Percentiles rank a stretch among this genome's conserved stretches.
Conservation (phyloP, 768 basidiomycete species). For the Podaxis sp. region DNA sequence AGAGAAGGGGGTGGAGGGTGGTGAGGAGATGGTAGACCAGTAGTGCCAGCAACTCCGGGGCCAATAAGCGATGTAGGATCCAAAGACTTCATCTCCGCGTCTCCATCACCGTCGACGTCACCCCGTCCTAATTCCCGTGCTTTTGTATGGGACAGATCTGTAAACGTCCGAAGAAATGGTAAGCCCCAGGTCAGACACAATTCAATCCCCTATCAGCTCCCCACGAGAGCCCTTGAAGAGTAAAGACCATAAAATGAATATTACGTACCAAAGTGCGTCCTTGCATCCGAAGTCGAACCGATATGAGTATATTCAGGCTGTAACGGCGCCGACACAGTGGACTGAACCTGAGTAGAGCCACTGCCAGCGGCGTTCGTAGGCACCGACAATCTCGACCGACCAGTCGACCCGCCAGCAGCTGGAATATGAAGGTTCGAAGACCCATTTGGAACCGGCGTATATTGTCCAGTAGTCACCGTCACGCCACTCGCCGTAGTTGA, state of each 20-base stretch:
- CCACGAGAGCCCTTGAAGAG: neutral
- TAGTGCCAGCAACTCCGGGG: slow-evolving; percentile 8
- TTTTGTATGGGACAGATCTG: neutral
- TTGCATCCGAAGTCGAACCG: neutral
- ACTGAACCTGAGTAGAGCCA: neutral
- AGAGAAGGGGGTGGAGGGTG: neutral
- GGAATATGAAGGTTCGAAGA: neutral
- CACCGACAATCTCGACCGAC: neutral
- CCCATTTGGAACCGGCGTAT: neutral
- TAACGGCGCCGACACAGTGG: neutral
- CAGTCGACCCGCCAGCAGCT: neutral
- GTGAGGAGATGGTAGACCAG: neutral
- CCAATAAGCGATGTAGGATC: slow-evolving; percentile 4
- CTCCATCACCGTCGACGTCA: slow-evolving; percentile 3
- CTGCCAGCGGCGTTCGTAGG: neutral
- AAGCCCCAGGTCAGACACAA: neutral
- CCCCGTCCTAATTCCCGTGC: neutral
- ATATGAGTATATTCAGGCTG: neutral
- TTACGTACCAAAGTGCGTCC: slow-evolving; percentile 6
- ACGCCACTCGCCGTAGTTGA: neutral
- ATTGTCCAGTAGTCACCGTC: neutral
- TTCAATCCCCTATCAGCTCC: neutral
- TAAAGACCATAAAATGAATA: neutral
- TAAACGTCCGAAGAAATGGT: neutral
- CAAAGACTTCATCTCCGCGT: slow-evolving; percentile 2